Conservation (phyloP, 441 rosid genomes). For the Daphne laureola region DNA sequence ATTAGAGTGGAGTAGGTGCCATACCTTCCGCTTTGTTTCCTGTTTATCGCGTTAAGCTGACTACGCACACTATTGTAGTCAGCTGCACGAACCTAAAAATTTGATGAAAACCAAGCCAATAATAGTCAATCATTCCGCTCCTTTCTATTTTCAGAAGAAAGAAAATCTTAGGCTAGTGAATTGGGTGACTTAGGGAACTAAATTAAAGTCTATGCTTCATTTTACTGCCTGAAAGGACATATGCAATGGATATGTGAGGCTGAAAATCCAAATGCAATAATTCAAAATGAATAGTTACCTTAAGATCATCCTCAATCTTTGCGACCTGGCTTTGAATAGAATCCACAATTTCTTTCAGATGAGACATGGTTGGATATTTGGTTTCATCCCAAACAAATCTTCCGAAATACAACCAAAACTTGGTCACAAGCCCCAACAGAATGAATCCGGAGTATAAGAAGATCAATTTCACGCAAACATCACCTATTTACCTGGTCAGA, state of each 20-base stretch:
- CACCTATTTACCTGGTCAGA: constrained; percentile 63
- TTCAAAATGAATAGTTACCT: constrained; percentile 36
- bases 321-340: constrained; percentile 74
- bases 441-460: constrained; percentile 3
- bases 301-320: constrained; percentile 99
- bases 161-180: neutral
- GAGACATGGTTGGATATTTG: constrained; percentile 90
- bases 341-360: constrained; percentile 79
- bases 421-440: neutral
- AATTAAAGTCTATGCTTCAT: too few species aligned
- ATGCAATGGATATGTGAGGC: neutral
- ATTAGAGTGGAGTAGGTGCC: constrained; percentile 5
- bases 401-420: constrained; percentile 19
- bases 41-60: constrained; percentile 89
- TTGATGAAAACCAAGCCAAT: neutral
- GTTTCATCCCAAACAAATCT: constrained; percentile 99
- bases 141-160: neutral
- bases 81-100: constrained; percentile 79
- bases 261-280: neutral
- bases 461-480: neutral
- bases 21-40: constrained; percentile 98
- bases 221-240: neutral
- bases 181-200: too few species aligned
- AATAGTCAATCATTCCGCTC: neutral
- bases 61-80: constrained; percentile 90